Conservation (phyloP, 2,329 filamentous ascomycete species). For the Paracoccidioides lutzii region DNA sequence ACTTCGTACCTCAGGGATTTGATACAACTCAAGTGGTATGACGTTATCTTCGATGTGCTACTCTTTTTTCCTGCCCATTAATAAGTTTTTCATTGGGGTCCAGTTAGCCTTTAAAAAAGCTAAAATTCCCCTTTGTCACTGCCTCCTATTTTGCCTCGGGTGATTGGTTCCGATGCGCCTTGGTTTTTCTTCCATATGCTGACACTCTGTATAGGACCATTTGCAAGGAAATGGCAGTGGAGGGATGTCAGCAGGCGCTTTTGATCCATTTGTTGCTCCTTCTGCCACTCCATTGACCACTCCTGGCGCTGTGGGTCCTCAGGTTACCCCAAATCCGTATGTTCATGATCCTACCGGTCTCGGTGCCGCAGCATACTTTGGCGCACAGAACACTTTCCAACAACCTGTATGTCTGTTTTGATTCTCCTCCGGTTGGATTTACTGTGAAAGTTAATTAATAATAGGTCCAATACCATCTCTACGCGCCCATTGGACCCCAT, state of each 20-base stretch:
- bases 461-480: constrained; percentile 79
- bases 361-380: constrained; percentile 53
- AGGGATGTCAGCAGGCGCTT: constrained; percentile 38
- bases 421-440: constrained; percentile 4
- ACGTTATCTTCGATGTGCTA: background rate
- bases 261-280: constrained; percentile 53
- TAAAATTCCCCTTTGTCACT: background rate
- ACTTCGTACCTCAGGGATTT: constrained; percentile 44
- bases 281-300: constrained; percentile 38
- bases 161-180: background rate
- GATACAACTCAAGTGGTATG: constrained; percentile 29
- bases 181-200: background rate
- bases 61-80: too few species aligned
- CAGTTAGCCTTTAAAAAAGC: background rate
- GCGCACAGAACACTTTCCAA: constrained; percentile 43
- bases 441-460: constrained; percentile 8
- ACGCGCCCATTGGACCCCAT: constrained; percentile 74
- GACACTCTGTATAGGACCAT: constrained; percentile 19
- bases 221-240: constrained; percentile 38
- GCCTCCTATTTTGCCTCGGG: background rate
- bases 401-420: constrained; percentile 44
- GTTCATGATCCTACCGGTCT: constrained; percentile 54
- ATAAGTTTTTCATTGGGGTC: too few species aligned
- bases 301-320: constrained; percentile 29
- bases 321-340: constrained; percentile 59